These are phyloP conservation scores for Panaeolus cyanescens DNA, from an alignment of 768 basidiomycete species.

Conservation along the genomic window DNA sequence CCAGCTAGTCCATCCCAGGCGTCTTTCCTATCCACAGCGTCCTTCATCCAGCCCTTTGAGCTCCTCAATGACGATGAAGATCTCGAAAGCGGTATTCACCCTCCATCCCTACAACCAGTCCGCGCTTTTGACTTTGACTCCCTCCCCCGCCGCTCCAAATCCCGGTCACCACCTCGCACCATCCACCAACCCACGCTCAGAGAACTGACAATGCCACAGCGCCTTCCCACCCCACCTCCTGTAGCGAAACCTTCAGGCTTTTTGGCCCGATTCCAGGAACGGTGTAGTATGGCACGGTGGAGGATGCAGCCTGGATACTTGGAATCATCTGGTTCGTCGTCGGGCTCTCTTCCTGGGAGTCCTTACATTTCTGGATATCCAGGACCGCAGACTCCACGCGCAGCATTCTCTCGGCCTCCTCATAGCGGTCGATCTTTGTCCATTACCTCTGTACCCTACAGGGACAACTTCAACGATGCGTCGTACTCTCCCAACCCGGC, in stretches of 20 bases:
- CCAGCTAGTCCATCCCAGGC: conserved; percentile 9
- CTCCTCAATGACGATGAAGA: conserved; percentile 27
- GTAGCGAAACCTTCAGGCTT: conserved; percentile 23
- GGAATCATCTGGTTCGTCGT: conserved; percentile 11
- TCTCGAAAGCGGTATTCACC: conserved; percentile 27
- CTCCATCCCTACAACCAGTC: conserved; percentile 40
- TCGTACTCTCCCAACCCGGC: background rate
- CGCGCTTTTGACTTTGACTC: conserved; percentile 53
- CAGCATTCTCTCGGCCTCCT: background rate
- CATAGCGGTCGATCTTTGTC: background rate
- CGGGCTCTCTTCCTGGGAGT: conserved; percentile 15
- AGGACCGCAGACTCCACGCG: background rate
- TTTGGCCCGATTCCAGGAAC: conserved; percentile 43
- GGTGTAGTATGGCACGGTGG: conserved; percentile 44
- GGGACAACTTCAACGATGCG: background rate
- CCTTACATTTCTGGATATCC: conserved; percentile 14
- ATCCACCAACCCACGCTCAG: conserved; percentile 5
- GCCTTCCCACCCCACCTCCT: conserved; percentile 15
- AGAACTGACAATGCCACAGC: conserved; percentile 3
- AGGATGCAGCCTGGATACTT: conserved; percentile 30
- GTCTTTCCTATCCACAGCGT: conserved; percentile 41
- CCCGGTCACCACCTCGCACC: background rate
- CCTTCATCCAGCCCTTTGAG: conserved; percentile 53
- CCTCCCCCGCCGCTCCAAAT: conserved; percentile 32
- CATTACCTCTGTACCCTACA: background rate